Conservation (phyloP, 208 protist genomes). For the Strigomonas culicis region DNA sequence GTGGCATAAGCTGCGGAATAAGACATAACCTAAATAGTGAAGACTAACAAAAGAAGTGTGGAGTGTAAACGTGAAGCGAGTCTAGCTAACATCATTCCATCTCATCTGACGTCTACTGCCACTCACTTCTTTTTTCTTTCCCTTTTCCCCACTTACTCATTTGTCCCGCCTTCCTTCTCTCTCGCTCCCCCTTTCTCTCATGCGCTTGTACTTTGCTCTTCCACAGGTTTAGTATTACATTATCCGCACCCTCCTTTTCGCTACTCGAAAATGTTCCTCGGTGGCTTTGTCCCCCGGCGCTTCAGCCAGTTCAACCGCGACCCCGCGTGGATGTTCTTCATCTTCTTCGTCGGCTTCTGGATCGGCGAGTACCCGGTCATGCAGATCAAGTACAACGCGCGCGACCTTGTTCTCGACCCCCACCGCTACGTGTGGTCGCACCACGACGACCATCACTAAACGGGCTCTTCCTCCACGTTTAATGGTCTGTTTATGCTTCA, state of each 20-base stretch:
- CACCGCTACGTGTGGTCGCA: conserved; percentile 86
- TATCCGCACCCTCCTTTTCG: background rate
- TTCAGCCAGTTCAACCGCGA: conserved; percentile 85
- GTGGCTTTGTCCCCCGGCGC: conserved; percentile 79
- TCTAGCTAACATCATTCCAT: no score
- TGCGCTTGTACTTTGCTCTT: background rate
- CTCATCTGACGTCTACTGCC: no score
- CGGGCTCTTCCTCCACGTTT: background rate
- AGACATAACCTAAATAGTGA: no score
- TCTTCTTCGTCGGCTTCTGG: conserved; percentile 75
- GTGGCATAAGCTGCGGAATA: no score
- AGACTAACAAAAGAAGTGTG: background rate
- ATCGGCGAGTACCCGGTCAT: conserved; percentile 81
- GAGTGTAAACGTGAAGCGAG: no score
- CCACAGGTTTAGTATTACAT: background rate
- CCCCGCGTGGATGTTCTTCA: conserved; percentile 81
- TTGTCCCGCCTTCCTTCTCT: background rate
- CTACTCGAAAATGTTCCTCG: conserved; percentile 59
- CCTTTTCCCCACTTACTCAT: conserved; percentile 1
- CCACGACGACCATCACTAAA: conserved; percentile 82
- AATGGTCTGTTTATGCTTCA: no score
- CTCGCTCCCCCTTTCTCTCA: background rate
- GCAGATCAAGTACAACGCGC: conserved; percentile 85
- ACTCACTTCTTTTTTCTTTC: conserved; percentile 12
- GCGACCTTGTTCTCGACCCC: conserved; percentile 71